Conservation (phyloP, 306 rosid species). For the Crataegus laevigata region DNA sequence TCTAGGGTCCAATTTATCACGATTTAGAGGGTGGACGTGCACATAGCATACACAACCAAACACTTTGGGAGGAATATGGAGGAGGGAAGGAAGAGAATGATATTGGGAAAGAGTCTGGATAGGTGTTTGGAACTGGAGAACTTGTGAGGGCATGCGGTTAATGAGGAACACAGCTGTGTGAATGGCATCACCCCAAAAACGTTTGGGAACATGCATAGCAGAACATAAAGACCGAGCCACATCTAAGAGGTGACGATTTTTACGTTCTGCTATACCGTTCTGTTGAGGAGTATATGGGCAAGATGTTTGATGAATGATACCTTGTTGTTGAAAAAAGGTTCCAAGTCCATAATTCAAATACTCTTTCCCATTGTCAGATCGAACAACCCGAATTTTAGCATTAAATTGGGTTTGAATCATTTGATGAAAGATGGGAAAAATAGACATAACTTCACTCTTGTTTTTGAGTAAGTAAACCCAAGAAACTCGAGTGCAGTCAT, state of each 20-base stretch:
- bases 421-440: neutral
- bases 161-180: neutral
- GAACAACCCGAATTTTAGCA: neutral
- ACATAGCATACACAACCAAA: neutral
- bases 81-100: neutral
- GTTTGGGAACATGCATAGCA: neutral
- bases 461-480: too few relatives aligned
- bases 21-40: neutral
- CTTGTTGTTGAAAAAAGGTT: too few relatives aligned
- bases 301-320: neutral
- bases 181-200: neutral
- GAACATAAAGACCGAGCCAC: neutral
- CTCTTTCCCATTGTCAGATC: too few relatives aligned
- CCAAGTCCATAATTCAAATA: too few relatives aligned
- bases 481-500: neutral
- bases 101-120: neutral
- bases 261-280: neutral
- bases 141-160: neutral
- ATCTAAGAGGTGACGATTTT: neutral
- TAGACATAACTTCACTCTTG: neutral
- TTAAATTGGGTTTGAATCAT: neutral
- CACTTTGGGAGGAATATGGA: neutral
- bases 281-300: neutral
- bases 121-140: neutral
- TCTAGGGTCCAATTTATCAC: neutral